phyloP scores from a whole-genome alignment of 192 early-diverging fungal species.

The Coemansia sp. region DNA sequence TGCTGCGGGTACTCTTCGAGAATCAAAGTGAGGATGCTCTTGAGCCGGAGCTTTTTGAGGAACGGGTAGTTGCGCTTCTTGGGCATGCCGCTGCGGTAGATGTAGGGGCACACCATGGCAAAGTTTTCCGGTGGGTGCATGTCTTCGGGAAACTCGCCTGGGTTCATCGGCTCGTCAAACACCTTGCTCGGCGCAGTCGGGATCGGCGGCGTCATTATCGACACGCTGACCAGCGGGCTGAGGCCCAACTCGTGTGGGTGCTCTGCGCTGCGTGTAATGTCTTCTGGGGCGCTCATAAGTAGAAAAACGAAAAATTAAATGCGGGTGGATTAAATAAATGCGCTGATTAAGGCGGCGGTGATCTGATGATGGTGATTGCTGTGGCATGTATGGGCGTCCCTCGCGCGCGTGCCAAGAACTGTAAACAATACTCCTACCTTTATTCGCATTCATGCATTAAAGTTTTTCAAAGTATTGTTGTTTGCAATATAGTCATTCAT shows the following conservation, averaged over 20 bases:
- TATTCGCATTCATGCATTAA: no score
- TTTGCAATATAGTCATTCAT: no score
- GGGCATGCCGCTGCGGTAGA: conserved; percentile 95
- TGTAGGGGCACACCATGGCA: conserved; percentile 89
- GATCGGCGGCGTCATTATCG: conserved; percentile 28
- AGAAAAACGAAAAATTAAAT: neutral
- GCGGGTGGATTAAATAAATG: neutral
- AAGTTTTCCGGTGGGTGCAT: conserved; percentile 93
- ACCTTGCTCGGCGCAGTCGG: neutral
- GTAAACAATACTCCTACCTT: no score
- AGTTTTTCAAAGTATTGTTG: no score
- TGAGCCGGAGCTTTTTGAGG: conserved; percentile 81
- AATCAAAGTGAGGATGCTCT: conserved; percentile 91
- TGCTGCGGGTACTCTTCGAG: conserved; percentile 89
- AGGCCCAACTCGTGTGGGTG: neutral
- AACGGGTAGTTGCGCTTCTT: conserved; percentile 92
- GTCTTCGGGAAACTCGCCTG: conserved; percentile 39
- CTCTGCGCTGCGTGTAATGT: neutral
- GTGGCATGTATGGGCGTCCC: neutral
- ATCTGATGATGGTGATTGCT: neutral
- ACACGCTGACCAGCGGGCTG: conserved; percentile 30
- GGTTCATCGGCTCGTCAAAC: neutral
- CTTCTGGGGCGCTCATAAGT: neutral
- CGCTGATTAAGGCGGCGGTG: neutral
- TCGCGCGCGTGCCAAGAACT: neutral